These are phyloP conservation scores for Penicillium sp. DNA, from an alignment of 2,329 filamentous ascomycete species.

Conservation along the genomic window DNA sequence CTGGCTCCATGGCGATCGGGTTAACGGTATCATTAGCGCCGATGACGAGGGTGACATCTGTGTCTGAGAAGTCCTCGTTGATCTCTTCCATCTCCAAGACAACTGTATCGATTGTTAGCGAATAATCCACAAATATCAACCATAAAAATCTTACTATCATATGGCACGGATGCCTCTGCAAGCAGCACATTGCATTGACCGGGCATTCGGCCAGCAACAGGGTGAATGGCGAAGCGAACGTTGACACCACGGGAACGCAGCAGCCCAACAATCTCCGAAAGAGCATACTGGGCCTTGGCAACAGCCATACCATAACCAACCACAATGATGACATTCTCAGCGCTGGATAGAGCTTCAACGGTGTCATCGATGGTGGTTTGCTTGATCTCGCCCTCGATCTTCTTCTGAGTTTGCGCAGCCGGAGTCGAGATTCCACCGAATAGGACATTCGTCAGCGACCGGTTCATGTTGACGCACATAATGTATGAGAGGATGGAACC, in stretches of 20 bases:
- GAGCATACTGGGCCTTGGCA: conserved; percentile 88
- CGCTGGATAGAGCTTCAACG: conserved; percentile 70
- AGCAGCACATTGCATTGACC: conserved; percentile 90
- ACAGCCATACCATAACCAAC: conserved; percentile 95
- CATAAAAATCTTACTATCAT: conserved; percentile 59
- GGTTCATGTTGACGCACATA: conserved; percentile 87
- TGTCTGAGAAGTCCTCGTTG: conserved; percentile 85
- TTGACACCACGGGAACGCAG: conserved; percentile 74
- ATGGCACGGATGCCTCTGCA: conserved; percentile 82
- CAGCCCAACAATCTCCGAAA: conserved; percentile 74
- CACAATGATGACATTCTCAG: conserved; percentile 83
- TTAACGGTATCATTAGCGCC: conserved; percentile 93
- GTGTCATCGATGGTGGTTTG: conserved; percentile 79
- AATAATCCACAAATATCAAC: too few species aligned
- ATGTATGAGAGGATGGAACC: conserved; percentile 88
- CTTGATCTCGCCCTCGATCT: conserved; percentile 77
- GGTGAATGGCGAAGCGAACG: conserved; percentile 86
- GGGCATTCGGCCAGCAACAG: conserved; percentile 87
- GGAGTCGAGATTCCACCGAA: conserved; percentile 77
- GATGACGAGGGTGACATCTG: conserved; percentile 83
- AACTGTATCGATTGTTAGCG: conserved; percentile 43
- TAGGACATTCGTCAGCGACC: conserved; percentile 82
- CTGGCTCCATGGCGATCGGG: conserved; percentile 80
- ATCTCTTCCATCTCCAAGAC: conserved; percentile 96
- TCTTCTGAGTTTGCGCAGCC: conserved; percentile 61